Percentiles rank a stretch among this genome's conserved stretches.
phyloP scores from a whole-genome alignment of 2,329 filamentous ascomycete species.

The Nothopassalora personata region DNA sequence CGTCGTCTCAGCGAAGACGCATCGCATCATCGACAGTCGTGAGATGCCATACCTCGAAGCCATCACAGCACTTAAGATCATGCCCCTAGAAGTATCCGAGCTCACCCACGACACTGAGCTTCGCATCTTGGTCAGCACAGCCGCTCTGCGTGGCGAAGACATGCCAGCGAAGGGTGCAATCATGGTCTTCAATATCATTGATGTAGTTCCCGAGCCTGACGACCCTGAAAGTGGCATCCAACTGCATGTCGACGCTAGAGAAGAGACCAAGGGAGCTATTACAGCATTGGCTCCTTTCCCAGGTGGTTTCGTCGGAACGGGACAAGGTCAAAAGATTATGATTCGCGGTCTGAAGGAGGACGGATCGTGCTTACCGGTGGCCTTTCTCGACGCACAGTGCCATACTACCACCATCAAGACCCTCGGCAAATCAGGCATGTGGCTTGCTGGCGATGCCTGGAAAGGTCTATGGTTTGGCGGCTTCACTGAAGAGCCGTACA shows the following conservation, averaged over 20 bases:
- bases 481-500: conserved; percentile 95
- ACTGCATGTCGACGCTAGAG: conserved; percentile 78
- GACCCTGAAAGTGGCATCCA: conserved; percentile 79
- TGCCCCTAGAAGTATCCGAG: conserved; percentile 86
- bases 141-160: conserved; percentile 83
- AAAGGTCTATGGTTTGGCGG: conserved; percentile 96
- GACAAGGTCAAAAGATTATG: conserved; percentile 96
- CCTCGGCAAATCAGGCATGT: conserved; percentile 75
- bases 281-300: conserved; percentile 78
- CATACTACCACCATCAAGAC: conserved; percentile 84
- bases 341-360: conserved; percentile 94
- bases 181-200: conserved; percentile 86
- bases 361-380: conserved; percentile 82
- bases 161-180: conserved; percentile 77
- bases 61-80: conserved; percentile 73
- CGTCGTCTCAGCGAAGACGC: conserved; percentile 70
- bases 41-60: conserved; percentile 69
- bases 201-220: conserved; percentile 83
- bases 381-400: conserved; percentile 96
- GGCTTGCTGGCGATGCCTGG: conserved; percentile 80
- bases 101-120: conserved; percentile 79
- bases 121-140: conserved; percentile 78
- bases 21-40: conserved; percentile 71
- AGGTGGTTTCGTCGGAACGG: conserved; percentile 77
- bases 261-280: conserved; percentile 88